Evolutionary conservation across 164 flowering plant species (phyloP), one percentile per base, ranked within the genome.

Genomic region (Buxus sempervirens): DNA sequence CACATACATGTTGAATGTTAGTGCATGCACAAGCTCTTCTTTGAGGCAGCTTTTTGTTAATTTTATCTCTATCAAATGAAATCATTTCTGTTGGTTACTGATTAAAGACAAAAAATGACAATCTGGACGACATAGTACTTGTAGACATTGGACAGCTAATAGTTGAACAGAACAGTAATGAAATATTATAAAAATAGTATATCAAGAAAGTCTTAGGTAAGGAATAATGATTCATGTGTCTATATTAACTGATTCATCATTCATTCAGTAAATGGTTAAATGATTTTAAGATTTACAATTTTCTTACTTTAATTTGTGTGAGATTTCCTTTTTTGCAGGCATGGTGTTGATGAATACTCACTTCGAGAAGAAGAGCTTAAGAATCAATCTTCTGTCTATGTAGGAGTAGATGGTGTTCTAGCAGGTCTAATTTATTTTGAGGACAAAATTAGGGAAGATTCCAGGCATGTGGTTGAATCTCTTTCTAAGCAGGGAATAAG

Each of bases 371-470:
- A 82, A 65, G 93, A 87, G 71, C 71, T 72, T 57, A 77, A 72
- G 65, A 92, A 81, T 76, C 96, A 96, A 63, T 90, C 98, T 58
- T 82, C 82, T 71, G 97, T 88, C 9, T 93, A 86, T 79, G 95
- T 96, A 56, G 98, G 96, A 63, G 83, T 93, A 24, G 88, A 93
- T 73, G 80, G 84, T 68, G 72, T 58, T 69, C 83, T 93, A 64
- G 95, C 90, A 72, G 98, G 97, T 66, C 81, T 88, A 69, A 90
- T 96, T 64, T 93, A 87, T 80, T 77, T 93, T 58, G 97, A 96
- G 79, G 99, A 96, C 82, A 83, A 82, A 76, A 88, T 93, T 60
- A 87, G 99, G 75, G 95, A 96, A 70, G 99, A 96, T 84, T 97
- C 99, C 21, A 54, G 72, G 27, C 78, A 76, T 56, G 96, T 96